Evolutionary conservation across 805 yeast species (phyloP).

Genomic region (Nakazawaea populi): DNA sequence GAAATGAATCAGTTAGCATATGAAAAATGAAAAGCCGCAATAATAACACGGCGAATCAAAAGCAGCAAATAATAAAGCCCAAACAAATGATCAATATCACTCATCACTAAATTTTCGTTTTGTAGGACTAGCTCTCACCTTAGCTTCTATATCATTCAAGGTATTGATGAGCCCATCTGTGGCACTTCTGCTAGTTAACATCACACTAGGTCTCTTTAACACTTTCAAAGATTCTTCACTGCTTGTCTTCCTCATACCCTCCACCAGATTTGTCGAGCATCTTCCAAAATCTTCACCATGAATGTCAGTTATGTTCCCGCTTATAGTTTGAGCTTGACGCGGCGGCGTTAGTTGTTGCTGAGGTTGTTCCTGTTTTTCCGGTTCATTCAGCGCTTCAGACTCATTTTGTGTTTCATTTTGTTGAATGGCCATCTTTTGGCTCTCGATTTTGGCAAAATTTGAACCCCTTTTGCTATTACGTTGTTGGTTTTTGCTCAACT

Average conservation of each 20-base stretch:
- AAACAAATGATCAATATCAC: background rate
- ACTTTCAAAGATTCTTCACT: slow-evolving; percentile 7
- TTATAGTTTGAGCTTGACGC: slow-evolving; percentile 2
- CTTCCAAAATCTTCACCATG: slow-evolving; percentile 11
- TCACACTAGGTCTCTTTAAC: slow-evolving; percentile 1
- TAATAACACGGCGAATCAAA: too few species aligned
- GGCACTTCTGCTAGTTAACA: background rate
- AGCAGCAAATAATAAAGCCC: too few species aligned
- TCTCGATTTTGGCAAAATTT: slow-evolving; percentile 39
- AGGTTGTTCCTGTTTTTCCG: background rate
- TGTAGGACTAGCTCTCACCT: slow-evolving; percentile 1
- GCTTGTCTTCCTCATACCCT: slow-evolving; percentile 3
- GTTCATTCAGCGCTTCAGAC: background rate
- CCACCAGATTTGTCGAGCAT: background rate
- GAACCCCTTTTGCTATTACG: slow-evolving; percentile 36
- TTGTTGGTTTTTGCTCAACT: slow-evolving; percentile 32
- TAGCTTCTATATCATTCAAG: background rate
- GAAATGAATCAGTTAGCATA: too few species aligned
- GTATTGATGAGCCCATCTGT: slow-evolving; percentile 5
- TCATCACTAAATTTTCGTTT: slow-evolving; percentile 8
- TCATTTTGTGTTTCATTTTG: slow-evolving; percentile 8
- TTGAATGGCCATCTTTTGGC: slow-evolving; percentile 27
- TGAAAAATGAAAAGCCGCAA: too few species aligned
- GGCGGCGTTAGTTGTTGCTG: background rate
- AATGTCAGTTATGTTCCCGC: slow-evolving; percentile 8